Evolutionary conservation across 2,329 filamentous ascomycete species (phyloP).

Genomic region (Fusarium anguioides): DNA sequence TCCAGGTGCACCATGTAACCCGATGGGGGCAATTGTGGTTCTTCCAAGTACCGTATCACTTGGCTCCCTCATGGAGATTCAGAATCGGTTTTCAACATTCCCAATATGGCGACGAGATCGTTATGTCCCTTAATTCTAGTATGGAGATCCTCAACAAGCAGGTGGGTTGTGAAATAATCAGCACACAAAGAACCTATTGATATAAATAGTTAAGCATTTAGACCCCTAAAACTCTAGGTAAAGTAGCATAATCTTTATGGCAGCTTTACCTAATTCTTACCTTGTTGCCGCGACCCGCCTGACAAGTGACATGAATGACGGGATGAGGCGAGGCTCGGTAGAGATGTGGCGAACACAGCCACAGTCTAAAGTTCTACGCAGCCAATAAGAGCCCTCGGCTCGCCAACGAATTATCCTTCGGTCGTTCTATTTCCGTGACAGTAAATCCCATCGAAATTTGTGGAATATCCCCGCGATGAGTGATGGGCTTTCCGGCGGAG

Average conservation of each 20-base stretch:
- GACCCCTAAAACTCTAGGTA: too few relatives aligned
- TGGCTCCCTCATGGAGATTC: slow-evolving; percentile 33
- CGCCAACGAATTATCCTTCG: slow-evolving; percentile 4
- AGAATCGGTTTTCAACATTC: slow-evolving; percentile 8
- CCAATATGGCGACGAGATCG: slow-evolving; percentile 12
- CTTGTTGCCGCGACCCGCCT: too few relatives aligned
- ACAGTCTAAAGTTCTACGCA: slow-evolving; percentile 12
- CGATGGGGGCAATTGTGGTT: slow-evolving; percentile 14
- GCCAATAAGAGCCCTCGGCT: slow-evolving; percentile 13
- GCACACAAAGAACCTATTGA: too few relatives aligned
- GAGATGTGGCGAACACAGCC: slow-evolving; percentile 44
- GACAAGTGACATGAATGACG: neutral
- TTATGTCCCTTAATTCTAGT: slow-evolving; percentile 9
- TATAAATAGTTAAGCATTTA: too few relatives aligned
- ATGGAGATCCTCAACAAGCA: slow-evolving; percentile 23
- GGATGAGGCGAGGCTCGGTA: slow-evolving; percentile 28
- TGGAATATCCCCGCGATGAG: slow-evolving; percentile 11
- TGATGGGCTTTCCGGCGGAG: slow-evolving; percentile 19
- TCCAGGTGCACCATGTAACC: slow-evolving; percentile 13
- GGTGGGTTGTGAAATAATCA: too few relatives aligned
- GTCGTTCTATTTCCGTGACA: slow-evolving; percentile 22
- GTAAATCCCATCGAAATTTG: slow-evolving; percentile 26
- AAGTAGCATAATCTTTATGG: too few relatives aligned
- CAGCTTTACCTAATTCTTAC: too few relatives aligned
- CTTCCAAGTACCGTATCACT: slow-evolving; percentile 11